Base-by-base conservation (phyloP, 228 moss, liverwort and hornwort species). In the Sphagnum fallax region DNA sequence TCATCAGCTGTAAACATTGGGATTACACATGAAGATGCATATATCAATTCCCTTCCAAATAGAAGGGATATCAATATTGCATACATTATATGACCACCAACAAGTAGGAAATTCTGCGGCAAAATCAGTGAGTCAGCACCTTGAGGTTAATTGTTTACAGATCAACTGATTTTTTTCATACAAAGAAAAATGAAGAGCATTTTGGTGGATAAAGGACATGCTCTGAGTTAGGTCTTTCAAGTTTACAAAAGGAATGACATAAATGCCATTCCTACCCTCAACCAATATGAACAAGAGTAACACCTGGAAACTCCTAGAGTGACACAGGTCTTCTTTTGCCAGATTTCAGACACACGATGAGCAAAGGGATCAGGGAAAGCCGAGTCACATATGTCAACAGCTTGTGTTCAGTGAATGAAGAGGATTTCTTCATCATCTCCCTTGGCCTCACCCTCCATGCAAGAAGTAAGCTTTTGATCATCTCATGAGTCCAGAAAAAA, bases 331-430 rank as follows among this genome's bases (percentile, higher is more conserved):
- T 57, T 57, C 55, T 57, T 13, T 57, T 57, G 55, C 55, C 55
- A 57, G 13, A 13, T 8, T 8, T 57, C 55, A 8, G 13, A 57
- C 5, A 16, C 16, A 62, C 32, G 14, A 49, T 57, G 6, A 68
- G 13, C 62, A 62, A 62, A 62, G 10, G 68, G 6, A 67, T 67
- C 67, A 67, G 67, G 61, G 73, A 73, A 67, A 73, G 73, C 67
- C 67, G 48, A 73, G 73, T 52, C 48, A 67, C 53, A 18, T 18
- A 15, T 60, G 72, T 72, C 66, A 65, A 66, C 72, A 72, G 16
- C 62, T 8, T 10, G 16, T 68, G 32, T 68, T 68, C 68, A 14
- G 48, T 68, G 68, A 8, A 16, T 6, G 15, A 0, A 9, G 47
- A 16, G 11, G 48, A 7, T 8, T 62, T 47, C 48, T 52, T 68